Evolutionary conservation across 768 basidiomycete genomes (phyloP).

Genomic region (Termitomyces sp.): DNA sequence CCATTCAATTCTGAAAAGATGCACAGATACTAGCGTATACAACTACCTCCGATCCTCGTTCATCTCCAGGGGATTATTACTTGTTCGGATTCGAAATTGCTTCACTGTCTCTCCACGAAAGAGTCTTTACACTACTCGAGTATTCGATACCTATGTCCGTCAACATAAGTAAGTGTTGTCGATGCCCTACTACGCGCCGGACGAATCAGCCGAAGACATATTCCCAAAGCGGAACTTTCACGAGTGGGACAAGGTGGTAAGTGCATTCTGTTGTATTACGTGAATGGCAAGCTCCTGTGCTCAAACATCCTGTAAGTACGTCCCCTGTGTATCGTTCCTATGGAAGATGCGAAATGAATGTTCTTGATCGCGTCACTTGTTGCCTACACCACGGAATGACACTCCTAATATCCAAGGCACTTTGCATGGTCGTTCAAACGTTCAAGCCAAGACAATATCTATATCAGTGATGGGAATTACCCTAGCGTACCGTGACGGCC

Average conservation of each 20-base stretch:
- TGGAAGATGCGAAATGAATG: background rate
- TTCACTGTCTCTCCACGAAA: no score
- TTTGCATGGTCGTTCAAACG: background rate
- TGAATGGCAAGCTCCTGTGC: background rate
- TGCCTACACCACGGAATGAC: background rate
- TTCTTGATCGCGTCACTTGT: background rate
- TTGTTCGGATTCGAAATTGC: no score
- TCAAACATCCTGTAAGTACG: background rate
- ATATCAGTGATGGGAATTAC: constrained; percentile 38
- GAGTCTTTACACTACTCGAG: background rate
- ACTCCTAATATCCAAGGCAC: background rate
- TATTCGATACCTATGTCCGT: background rate
- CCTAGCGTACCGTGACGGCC: constrained; percentile 41
- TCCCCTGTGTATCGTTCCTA: background rate
- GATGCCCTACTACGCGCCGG: background rate
- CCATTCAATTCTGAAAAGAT: background rate
- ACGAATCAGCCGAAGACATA: background rate
- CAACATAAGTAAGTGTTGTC: background rate
- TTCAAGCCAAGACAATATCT: constrained; percentile 34
- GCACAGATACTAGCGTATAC: background rate
- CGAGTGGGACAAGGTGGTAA: background rate
- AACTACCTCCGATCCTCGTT: background rate
- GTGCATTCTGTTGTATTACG: background rate
- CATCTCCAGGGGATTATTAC: no score
- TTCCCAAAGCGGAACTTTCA: background rate